These are phyloP conservation scores for Verticillium nubilum DNA, from an alignment of 2,329 filamentous ascomycete species.

Conservation along the genomic window DNA sequence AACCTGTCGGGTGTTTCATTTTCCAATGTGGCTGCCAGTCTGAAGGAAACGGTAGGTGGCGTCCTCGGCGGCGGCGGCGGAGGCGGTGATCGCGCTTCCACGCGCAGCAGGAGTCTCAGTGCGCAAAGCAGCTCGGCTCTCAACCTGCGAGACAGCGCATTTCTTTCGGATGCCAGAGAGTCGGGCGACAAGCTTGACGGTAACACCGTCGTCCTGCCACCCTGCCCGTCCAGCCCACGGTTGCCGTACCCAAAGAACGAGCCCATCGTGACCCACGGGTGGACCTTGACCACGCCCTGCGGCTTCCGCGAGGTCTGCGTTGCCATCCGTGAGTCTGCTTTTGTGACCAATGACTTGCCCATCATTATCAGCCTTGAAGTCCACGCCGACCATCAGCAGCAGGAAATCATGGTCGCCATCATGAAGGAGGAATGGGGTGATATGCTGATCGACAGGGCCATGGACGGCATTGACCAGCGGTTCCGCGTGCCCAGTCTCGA, in stretches of 20 bases:
- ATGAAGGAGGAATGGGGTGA: constrained; percentile 85
- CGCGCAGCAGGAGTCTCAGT: constrained; percentile 34
- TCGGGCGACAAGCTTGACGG: constrained; percentile 20
- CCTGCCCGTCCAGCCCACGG: constrained; percentile 19
- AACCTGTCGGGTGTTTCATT: constrained; percentile 36
- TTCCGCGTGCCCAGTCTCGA: constrained; percentile 62
- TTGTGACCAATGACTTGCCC: constrained; percentile 69
- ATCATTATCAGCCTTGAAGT: constrained; percentile 92
- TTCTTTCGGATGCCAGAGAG: constrained; percentile 26
- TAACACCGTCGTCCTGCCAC: neutral
- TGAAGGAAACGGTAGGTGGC: constrained; percentile 28
- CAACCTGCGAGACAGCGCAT: constrained; percentile 10
- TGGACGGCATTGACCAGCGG: constrained; percentile 43
- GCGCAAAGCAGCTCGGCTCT: constrained; percentile 23
- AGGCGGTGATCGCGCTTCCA: constrained; percentile 21
- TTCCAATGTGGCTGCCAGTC: constrained; percentile 36
- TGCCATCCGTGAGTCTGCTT: constrained; percentile 73
- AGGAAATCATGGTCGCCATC: constrained; percentile 87
- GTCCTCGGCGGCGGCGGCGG: constrained; percentile 7
- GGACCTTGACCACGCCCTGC: constrained; percentile 80
- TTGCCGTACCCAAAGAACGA: constrained; percentile 44
- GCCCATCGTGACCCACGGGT: constrained; percentile 76
- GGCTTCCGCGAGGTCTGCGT: constrained; percentile 82
- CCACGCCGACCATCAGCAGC: constrained; percentile 75
- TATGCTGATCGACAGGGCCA: constrained; percentile 59